A percentile compares a stretch with the other conserved stretches of the same genome.
These are phyloP conservation scores for Aurinia saxatilis DNA, from an alignment of 345 rosid genomes.

Conservation along the genomic window DNA sequence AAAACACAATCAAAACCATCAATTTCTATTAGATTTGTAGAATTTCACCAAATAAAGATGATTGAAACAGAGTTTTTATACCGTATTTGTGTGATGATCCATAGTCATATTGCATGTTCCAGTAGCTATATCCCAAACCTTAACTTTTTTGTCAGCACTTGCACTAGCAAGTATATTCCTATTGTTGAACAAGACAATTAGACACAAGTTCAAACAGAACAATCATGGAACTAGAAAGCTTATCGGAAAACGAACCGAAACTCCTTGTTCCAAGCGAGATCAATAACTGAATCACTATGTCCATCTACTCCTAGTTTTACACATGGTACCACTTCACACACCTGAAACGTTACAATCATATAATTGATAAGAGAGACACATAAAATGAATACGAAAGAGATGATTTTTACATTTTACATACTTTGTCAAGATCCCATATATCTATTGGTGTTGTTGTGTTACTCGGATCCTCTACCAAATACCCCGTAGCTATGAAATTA, in stretches of 20 bases:
- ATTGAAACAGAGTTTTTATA: constrained; percentile 14
- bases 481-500: constrained; percentile 75
- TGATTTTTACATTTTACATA: constrained; percentile 21
- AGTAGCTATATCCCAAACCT: constrained; percentile 69
- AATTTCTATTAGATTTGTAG: no score
- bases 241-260: constrained; percentile 37
- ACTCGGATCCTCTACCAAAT: no score
- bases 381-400: not conserved
- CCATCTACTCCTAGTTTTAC: constrained; percentile 64
- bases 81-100: constrained; percentile 72
- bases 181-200: no score
- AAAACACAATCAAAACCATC: not conserved
- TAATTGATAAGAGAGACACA: not conserved
- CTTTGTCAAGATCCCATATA: constrained; percentile 82
- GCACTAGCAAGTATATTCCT: constrained; percentile 84
- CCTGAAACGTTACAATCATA: constrained; percentile 24
- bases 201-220: no score
- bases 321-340: constrained; percentile 59
- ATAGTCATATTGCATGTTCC: constrained; percentile 55
- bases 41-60: not conserved
- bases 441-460: constrained; percentile 54
- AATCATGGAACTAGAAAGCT: no score
- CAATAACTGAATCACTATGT: constrained; percentile 64
- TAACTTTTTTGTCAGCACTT: constrained; percentile 60
- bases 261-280: constrained; percentile 86